Evolutionary conservation across 2,329 filamentous ascomycete genomes (phyloP), one percentile per base, ranked within the genome.

Genomic region (Venturia nashicola): DNA sequence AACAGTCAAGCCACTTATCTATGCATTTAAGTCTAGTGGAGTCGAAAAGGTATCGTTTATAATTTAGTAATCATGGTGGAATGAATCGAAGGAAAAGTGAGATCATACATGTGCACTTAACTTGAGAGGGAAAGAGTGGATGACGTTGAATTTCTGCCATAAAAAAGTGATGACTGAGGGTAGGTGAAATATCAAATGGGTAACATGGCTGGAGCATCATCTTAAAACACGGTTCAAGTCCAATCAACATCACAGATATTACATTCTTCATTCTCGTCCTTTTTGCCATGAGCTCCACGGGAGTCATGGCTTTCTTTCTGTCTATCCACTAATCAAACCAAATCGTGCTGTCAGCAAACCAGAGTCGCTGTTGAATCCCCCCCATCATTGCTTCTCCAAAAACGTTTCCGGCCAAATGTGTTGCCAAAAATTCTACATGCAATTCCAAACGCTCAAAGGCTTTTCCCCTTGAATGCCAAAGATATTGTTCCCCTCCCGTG

Each of bases 381-480:
- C 18, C 14, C 51, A 57, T 57, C 32, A 11, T 34, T 36, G 51
- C 51, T n/a, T 36, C 51, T 57, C 51, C 51, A 57, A 57, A 36
- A 12, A 34, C 32, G 46, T 51, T 51, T 51, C 46, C 20, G 46
- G 12, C 6, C 46, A 51, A 51, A 34, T n/a, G 16, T n/a, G 27
- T 51, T 27, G 51, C 51, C 36, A 57, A 57, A 57, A 39, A 36
- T 36, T 57, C 51, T 36, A 36, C 51, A 57, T 57, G 51, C 27
- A 57, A 57, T 36, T 51, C 51, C 51, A 57, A 57, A 57, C 51
- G 51, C 51, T 57, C 51, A n/a, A 36, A 36, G 18, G 32, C 46
- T 27, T 51, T 51, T 51, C 46, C 46, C 20, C 14, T 51, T 27
- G 8, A 14, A 51, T 51, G 46, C 46, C 46, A 57, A n/a, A 36